Evolutionary conservation across 1,284 basidiomycete species (phyloP).

Genomic region (Trametes polyzona): DNA sequence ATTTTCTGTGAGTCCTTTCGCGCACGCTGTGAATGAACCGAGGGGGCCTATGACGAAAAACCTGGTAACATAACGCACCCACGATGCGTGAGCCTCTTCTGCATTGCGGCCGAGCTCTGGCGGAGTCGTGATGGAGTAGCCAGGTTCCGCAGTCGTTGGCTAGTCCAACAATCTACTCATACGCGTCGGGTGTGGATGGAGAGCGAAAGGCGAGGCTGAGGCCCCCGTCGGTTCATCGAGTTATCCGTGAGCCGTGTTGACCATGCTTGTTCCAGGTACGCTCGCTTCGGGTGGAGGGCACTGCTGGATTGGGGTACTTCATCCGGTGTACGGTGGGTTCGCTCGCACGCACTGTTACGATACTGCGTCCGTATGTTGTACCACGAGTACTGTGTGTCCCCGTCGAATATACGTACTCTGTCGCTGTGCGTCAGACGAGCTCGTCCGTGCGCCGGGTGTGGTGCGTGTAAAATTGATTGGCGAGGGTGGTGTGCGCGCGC

Average conservation of each 20-base stretch:
- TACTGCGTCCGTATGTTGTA: too few relatives aligned
- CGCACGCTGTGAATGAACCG: conserved; percentile 14
- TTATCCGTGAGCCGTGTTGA: conserved; percentile 2
- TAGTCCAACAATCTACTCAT: conserved; percentile 2
- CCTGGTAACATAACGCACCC: conserved; percentile 87
- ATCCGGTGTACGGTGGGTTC: too few relatives aligned
- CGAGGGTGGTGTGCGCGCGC: not conserved
- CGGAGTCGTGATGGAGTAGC: not conserved
- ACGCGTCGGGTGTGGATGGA: conserved; percentile 65
- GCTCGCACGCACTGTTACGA: too few relatives aligned
- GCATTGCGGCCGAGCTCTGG: conserved; percentile 3
- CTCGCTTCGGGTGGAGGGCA: too few relatives aligned
- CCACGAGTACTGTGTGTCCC: not conserved
- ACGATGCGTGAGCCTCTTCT: conserved; percentile 34
- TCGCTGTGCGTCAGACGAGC: not conserved
- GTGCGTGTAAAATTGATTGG: not conserved
- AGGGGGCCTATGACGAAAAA: conserved; percentile 67
- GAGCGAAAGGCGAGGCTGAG: conserved; percentile 89
- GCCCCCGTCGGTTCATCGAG: conserved; percentile 28
- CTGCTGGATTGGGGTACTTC: too few relatives aligned
- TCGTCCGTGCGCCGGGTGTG: not conserved
- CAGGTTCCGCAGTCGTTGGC: conserved; percentile 12
- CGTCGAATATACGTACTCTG: not conserved
- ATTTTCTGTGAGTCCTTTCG: conserved; percentile 37
- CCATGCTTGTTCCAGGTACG: not conserved